Percentiles rank a stretch among this genome's conserved stretches.
These are phyloP conservation scores for Bremia lactucae DNA, from an alignment of 352 stramenopile genomes.

Conservation along the genomic window DNA sequence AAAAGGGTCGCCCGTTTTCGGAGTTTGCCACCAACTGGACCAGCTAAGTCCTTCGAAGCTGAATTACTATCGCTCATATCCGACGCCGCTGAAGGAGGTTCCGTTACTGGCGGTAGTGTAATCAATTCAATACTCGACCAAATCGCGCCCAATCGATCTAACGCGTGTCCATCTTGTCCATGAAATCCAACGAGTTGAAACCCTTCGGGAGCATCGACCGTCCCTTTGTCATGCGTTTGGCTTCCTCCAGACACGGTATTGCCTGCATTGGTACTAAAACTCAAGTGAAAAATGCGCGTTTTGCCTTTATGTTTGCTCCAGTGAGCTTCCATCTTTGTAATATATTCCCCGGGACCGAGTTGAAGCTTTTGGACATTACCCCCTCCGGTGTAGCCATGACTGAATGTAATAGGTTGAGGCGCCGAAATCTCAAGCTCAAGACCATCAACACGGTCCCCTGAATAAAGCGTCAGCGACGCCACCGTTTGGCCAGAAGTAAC, in stretches of 20 bases:
- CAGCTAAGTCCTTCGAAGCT: too few relatives aligned
- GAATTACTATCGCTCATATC: too few relatives aligned
- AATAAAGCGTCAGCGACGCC: slow-evolving; percentile 9
- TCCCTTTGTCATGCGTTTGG: slow-evolving; percentile 8
- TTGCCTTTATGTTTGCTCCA: slow-evolving; percentile 10
- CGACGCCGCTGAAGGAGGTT: too few relatives aligned
- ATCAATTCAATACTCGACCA: slow-evolving; percentile 15
- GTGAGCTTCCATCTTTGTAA: slow-evolving; percentile 15
- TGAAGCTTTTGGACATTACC: slow-evolving; percentile 5
- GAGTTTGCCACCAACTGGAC: too few relatives aligned
- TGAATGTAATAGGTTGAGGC: slow-evolving; percentile 7
- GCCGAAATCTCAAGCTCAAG: slow-evolving; percentile 7
- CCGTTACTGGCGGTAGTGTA: slow-evolving; percentile 16
- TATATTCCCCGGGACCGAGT: slow-evolving; percentile 7
- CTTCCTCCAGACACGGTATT: slow-evolving; percentile 9
- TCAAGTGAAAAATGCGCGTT: slow-evolving; percentile 12
- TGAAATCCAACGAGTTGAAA: slow-evolving; percentile 21
- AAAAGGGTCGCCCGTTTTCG: slow-evolving; percentile 1
- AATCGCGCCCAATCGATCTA: slow-evolving; percentile 17
- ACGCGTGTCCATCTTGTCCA: slow-evolving; percentile 9
- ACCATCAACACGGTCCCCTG: slow-evolving; percentile 11
- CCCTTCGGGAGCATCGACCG: slow-evolving; percentile 12
- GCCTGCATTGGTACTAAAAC: slow-evolving; percentile 11
- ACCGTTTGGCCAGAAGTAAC: slow-evolving; percentile 6
- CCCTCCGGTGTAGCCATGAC: slow-evolving; percentile 5